phyloP scores from a whole-genome alignment of 2,329 filamentous ascomycete genomes.

The Colletotrichum sp. region DNA sequence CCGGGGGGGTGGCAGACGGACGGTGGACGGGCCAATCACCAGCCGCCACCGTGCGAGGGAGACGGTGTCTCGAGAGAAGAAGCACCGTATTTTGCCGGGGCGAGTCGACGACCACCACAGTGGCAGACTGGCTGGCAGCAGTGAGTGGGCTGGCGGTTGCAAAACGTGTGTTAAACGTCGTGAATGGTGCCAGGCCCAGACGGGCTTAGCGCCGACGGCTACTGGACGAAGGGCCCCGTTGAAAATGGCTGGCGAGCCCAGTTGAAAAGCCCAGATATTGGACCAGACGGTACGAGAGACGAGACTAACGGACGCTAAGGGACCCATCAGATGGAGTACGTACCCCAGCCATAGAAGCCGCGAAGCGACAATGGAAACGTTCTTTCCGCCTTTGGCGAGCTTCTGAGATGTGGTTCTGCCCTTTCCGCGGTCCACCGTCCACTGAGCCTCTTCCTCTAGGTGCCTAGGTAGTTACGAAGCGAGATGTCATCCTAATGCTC shows the following conservation, averaged over 20 bases:
- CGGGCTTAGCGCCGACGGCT: not conserved
- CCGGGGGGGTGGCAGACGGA: not conserved
- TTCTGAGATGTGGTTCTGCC: not conserved
- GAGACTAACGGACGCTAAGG: not conserved
- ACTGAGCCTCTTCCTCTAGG: not conserved
- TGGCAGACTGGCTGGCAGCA: not conserved
- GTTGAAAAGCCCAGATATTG: not conserved
- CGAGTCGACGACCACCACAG: not conserved
- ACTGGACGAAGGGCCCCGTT: not conserved
- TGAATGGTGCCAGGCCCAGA: not conserved
- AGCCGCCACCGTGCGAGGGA: constrained; percentile 15
- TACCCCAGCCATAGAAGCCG: constrained; percentile 1
- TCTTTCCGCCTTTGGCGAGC: constrained; percentile 19
- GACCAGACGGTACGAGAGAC: not conserved
- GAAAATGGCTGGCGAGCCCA: not conserved
- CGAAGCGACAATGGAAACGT: constrained; percentile 22
- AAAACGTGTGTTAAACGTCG: constrained; percentile 2
- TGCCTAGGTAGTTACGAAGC: not conserved
- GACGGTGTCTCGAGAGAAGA: not conserved
- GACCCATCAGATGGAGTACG: not conserved
- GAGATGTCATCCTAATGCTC: not conserved
- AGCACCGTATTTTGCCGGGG: constrained; percentile 21
- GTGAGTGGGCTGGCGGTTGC: not conserved
- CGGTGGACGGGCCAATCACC: constrained; percentile 21
- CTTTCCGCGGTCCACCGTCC: not conserved